phyloP scores from a whole-genome alignment of 2,329 filamentous ascomycete species.

The Penicillium sp. region DNA sequence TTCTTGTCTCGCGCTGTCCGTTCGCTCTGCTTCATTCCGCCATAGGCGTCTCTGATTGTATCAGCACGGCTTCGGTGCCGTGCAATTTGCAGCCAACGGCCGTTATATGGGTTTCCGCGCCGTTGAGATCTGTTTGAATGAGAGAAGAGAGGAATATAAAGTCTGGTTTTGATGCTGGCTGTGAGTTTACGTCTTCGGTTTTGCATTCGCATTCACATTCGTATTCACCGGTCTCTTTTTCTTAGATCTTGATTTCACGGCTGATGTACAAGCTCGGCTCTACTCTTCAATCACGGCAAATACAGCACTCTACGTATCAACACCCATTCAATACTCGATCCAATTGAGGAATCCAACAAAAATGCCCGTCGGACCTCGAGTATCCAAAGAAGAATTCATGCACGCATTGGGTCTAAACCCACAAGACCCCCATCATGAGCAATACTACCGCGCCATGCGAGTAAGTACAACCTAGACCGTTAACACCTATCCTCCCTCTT shows the following conservation, averaged over 20 bases:
- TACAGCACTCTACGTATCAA: not conserved
- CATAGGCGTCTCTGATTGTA: conserved; percentile 18
- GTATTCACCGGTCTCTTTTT: not conserved
- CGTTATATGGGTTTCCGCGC: conserved; percentile 2
- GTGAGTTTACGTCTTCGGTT: not conserved
- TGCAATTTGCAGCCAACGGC: conserved; percentile 4
- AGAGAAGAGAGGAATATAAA: conserved; percentile 16
- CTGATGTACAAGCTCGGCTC: not conserved
- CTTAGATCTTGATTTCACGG: not conserved
- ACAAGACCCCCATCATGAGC: conserved; percentile 45
- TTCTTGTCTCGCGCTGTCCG: conserved; percentile 10
- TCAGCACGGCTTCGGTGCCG: conserved; percentile 9
- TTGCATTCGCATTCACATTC: not conserved
- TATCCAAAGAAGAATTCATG: conserved; percentile 50
- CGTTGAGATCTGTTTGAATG: conserved; percentile 12
- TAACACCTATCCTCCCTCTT: not conserved
- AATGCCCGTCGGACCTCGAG: conserved; percentile 45
- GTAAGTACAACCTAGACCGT: conserved; percentile 29
- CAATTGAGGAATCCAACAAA: not conserved
- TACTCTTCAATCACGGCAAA: not conserved
- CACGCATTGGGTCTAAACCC: conserved; percentile 43
- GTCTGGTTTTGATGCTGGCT: not conserved
- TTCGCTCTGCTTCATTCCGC: conserved; percentile 26
- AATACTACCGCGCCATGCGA: conserved; percentile 47
- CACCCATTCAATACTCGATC: not conserved